Evolutionary conservation across 768 basidiomycete species (phyloP), one percentile per base, ranked within the genome.

Genomic region (Russula sp.): DNA sequence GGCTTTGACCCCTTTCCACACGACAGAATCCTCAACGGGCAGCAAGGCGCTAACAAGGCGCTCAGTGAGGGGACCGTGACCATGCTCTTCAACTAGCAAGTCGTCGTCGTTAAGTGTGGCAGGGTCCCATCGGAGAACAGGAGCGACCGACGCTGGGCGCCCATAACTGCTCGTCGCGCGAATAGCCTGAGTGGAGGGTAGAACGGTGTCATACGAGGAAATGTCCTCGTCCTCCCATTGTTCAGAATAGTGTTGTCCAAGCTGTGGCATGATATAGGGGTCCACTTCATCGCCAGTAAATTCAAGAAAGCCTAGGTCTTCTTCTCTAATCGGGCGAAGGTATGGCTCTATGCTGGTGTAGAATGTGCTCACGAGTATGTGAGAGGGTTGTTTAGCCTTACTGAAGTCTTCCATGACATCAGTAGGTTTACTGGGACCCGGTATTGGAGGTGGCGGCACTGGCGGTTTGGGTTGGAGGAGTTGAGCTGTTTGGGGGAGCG

Each of bases 221-320:
- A 78, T 80, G 72, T 99, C 96, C 71, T 92, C 86, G 69, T 97
- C 94, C 66, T 95, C 95, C 95, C 96, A 99, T 0, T 87, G 79
- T 57, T 96, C 91, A 39, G 84, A 76, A 70, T 98, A 99, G 75
- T 96, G 94, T 68, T 86, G 79, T 22, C 87, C 96, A 0, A 97
- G 81, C 60, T 88, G 84, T 34, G 96, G 96, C 75, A 95, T 84
- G 39, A 92, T 75, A 70, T 84, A 97, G 0, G 92, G 88, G 61
- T 94, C 91, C 9, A 91, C 79, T 65, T 97, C 94, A 70, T 98
- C 94, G n/a, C 83, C 90, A 11, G 87, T 87, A 70, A 90, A 90
- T 63, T 92, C 89, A 57, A 99, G 80, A 74, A 94, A 95, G 3
- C 96, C 96, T 34, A 98, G 77, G 71, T 99, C 97, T 74, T 98